These are phyloP conservation scores for Fusarium sp. DNA, from an alignment of 2,329 filamentous ascomycete species.

Conservation along the genomic window DNA sequence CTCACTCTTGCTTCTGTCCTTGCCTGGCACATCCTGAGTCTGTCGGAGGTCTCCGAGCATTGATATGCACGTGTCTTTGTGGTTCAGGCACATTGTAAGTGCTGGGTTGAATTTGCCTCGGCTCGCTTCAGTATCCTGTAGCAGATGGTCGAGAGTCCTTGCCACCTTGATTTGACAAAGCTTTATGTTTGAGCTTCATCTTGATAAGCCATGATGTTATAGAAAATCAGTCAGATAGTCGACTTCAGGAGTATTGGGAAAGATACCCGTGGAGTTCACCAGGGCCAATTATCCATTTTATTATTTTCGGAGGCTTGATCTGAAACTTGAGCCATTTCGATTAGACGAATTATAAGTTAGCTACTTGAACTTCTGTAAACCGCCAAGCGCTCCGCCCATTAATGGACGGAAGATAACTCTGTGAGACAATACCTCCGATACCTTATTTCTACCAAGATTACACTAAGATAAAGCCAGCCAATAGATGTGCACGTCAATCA, in stretches of 20 bases:
- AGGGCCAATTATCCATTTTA: constrained; percentile 7
- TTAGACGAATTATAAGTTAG: constrained; percentile 19
- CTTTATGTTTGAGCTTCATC: constrained; percentile 1
- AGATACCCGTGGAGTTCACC: constrained; percentile 15
- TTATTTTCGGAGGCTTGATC: constrained; percentile 2
- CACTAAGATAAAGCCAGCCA: constrained; percentile 27
- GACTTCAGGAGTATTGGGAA: constrained; percentile 7
- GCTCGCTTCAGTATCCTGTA: neutral
- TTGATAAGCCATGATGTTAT: constrained; percentile 11
- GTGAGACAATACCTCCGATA: constrained; percentile 15
- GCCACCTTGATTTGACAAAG: constrained; percentile 1
- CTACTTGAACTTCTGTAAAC: neutral
- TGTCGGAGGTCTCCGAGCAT: constrained; percentile 16
- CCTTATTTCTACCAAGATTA: constrained; percentile 31
- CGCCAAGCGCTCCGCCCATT: constrained; percentile 6
- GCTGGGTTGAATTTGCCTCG: constrained; percentile 11
- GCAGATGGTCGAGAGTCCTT: constrained; percentile 2
- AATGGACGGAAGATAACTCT: constrained; percentile 23
- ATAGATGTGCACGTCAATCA: constrained; percentile 13
- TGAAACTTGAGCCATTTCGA: constrained; percentile 16
- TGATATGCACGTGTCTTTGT: constrained; percentile 18
- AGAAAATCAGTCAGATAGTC: neutral
- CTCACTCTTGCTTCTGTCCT: constrained; percentile 10
- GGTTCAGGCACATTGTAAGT: constrained; percentile 4
- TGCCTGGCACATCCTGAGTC: constrained; percentile 7